Conservation (phyloP, 306 rosid genomes). For the Alnus glutinosa region DNA sequence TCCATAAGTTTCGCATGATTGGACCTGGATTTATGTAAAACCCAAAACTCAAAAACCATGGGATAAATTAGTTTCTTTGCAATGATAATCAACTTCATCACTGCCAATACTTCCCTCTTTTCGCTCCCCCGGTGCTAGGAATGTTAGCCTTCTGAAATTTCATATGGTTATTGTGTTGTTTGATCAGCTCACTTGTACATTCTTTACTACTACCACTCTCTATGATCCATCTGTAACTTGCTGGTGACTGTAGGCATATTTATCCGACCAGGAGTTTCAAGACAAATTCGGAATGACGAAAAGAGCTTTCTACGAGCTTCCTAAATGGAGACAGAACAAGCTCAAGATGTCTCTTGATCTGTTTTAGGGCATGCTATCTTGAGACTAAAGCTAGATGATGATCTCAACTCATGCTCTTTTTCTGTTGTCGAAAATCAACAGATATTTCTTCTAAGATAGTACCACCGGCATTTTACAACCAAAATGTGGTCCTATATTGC, state of each 20-base stretch:
- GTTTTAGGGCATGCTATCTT: slow-evolving; percentile 39
- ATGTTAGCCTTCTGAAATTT: slow-evolving; percentile 3
- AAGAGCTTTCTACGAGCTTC: slow-evolving; percentile 69
- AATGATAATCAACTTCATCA: too few species aligned
- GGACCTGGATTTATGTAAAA: not conserved
- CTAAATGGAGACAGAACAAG: slow-evolving; percentile 97
- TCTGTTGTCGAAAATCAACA: not conserved
- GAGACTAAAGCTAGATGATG: slow-evolving; percentile 18
- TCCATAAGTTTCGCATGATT: not conserved
- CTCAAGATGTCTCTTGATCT: slow-evolving; percentile 76
- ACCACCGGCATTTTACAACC: too few species aligned
- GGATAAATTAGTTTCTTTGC: too few species aligned
- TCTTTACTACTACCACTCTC: not conserved
- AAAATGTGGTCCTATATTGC: too few species aligned
- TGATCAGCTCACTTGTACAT: not conserved
- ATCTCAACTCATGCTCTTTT: not conserved
- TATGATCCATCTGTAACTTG: slow-evolving; percentile 1
- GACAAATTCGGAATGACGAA: slow-evolving; percentile 69
- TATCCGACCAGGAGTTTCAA: slow-evolving; percentile 74
- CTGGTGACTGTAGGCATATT: slow-evolving; percentile 67
- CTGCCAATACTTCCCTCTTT: too few species aligned
- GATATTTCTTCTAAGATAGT: too few species aligned
- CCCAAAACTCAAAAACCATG: not conserved
- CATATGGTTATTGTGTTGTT: slow-evolving; percentile 3
- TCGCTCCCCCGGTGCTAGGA: not conserved